Evolutionary conservation across 2,329 filamentous ascomycete genomes (phyloP), one percentile per base, ranked within the genome.

Genomic region (Tolypocladium tundrense): DNA sequence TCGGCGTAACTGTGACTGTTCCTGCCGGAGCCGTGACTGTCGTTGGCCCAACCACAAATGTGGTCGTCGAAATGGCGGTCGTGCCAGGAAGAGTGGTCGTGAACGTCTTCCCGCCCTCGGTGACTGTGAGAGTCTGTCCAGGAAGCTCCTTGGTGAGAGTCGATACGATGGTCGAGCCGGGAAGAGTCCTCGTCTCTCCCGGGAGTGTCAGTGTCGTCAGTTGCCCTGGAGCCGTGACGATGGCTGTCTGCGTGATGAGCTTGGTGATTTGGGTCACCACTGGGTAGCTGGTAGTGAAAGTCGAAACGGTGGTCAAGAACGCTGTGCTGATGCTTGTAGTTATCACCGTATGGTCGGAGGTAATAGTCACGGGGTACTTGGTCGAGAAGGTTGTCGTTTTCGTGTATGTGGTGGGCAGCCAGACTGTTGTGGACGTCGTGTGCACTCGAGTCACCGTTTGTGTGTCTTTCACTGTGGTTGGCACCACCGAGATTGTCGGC

Each of bases 11-110:
- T 31, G 67, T 68, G 6, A 67, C 59, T 0, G 70, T 71, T 6
- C 63, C 60, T 10, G 67, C 65, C 27, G 70, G 68, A 33, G 64
- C 55, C 0, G 66, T 67, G 31, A 70, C 43, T 8, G 71, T 70
- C 13, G 62, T 59, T 10, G 67, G 64, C 0, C 59, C 64, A 16
- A 70, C 57, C 0, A 67, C 68, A 21, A 69, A 59, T 4, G 68
- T 65, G 19, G 66, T 67, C 5, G 68, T 72, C 1, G 71, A 69
- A 57, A 69, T 60, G 45, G 67, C 58, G 1, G 64, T 69, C 24
- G 66, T 67, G 10, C 66, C 72, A 7, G 68, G 65, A 4, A 65
- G 60, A 1, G 63, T 63, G 24, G 66, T 63, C 4, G 71, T 70
- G 33, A 73, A 58, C 4, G 71, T 71, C 0, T 71, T n/a, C 3